Evolutionary conservation across 2,329 filamentous ascomycete genomes (phyloP).

Genomic region (Paraconiothyrium brasiliense): DNA sequence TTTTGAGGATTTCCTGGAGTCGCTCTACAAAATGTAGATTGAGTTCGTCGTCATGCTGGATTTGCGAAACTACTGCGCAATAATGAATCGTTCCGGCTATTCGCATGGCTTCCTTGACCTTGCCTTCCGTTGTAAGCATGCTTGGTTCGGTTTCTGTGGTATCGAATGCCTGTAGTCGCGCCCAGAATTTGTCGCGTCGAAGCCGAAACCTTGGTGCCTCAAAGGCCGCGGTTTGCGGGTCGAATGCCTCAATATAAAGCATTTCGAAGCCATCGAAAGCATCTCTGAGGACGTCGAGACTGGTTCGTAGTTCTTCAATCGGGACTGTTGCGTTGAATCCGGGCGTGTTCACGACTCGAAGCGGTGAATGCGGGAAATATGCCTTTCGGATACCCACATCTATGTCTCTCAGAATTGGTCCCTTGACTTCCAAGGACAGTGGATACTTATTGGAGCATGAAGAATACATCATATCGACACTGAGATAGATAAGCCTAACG

Average conservation of each 20-base stretch:
- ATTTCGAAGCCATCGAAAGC: slow-evolving; percentile 29
- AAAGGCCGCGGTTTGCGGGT: slow-evolving; percentile 21
- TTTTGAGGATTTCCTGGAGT: slow-evolving; percentile 18
- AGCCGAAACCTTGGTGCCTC: slow-evolving; percentile 17
- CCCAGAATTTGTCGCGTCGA: slow-evolving; percentile 20
- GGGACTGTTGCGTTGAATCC: slow-evolving; percentile 4
- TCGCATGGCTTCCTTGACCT: slow-evolving; percentile 20
- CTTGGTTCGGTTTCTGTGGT: slow-evolving; percentile 7
- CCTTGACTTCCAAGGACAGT: slow-evolving; percentile 21
- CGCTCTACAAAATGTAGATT: slow-evolving; percentile 21
- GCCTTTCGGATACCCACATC: slow-evolving; percentile 12
- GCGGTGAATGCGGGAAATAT: slow-evolving; percentile 27
- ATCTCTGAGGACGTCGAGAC: slow-evolving; percentile 22
- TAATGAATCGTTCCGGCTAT: slow-evolving; percentile 27
- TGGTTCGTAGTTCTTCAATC: slow-evolving; percentile 16
- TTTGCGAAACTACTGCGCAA: slow-evolving; percentile 23
- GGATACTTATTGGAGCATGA: slow-evolving; percentile 26
- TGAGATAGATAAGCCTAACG: slow-evolving; percentile 3
- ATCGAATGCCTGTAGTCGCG: slow-evolving; percentile 7
- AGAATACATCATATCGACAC: slow-evolving; percentile 28
- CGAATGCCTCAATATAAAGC: slow-evolving; percentile 26
- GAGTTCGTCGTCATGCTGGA: slow-evolving; percentile 25
- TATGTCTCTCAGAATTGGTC: slow-evolving; percentile 22
- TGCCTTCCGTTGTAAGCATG: slow-evolving; percentile 7
- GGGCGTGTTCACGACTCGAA: slow-evolving; percentile 22